These are phyloP conservation scores for Nannochloris sp. DNA, from an alignment of 139 green algal species.

Conservation along the genomic window DNA sequence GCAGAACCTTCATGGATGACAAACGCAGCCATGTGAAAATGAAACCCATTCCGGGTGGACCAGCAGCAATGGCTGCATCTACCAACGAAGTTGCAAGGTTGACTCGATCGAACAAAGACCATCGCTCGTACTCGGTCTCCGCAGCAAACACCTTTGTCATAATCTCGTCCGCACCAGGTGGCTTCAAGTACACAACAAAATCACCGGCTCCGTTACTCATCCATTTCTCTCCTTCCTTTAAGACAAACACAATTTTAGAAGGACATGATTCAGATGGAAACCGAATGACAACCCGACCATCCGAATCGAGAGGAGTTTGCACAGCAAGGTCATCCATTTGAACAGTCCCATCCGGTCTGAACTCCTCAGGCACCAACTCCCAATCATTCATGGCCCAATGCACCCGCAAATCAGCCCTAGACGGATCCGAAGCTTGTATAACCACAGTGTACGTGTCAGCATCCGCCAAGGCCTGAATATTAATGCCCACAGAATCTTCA, in stretches of 20 bases:
- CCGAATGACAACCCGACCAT: slow-evolving; percentile 26
- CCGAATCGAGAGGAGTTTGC: slow-evolving; percentile 42
- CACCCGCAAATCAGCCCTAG: slow-evolving; percentile 31
- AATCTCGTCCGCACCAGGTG: slow-evolving; percentile 29
- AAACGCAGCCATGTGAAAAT: slow-evolving; percentile 77
- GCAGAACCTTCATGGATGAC: slow-evolving; percentile 54
- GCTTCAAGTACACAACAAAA: slow-evolving; percentile 51
- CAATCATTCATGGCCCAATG: slow-evolving; percentile 77
- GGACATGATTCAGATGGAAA: slow-evolving; percentile 42
- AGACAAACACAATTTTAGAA: slow-evolving; percentile 53
- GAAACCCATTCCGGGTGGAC: slow-evolving; percentile 50
- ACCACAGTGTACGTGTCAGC: background rate
- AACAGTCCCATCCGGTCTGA: slow-evolving; percentile 21
- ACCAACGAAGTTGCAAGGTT: slow-evolving; percentile 55
- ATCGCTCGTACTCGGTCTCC: slow-evolving; percentile 48
- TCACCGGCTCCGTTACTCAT: slow-evolving; percentile 43
- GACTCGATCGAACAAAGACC: slow-evolving; percentile 66
- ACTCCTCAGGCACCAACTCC: slow-evolving; percentile 30
- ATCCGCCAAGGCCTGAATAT: slow-evolving; percentile 7
- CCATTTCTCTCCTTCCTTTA: slow-evolving; percentile 58
- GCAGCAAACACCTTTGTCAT: slow-evolving; percentile 31
- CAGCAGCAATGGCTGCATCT: slow-evolving; percentile 42
- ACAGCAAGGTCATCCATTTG: slow-evolving; percentile 43
- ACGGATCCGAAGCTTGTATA: background rate
- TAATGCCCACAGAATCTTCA: slow-evolving; percentile 1